A percentile compares a stretch with the other conserved stretches of the same genome.
Evolutionary conservation across 1,284 basidiomycete genomes (phyloP).

Genomic region (Cutaneotrichosporon cutaneum): DNA sequence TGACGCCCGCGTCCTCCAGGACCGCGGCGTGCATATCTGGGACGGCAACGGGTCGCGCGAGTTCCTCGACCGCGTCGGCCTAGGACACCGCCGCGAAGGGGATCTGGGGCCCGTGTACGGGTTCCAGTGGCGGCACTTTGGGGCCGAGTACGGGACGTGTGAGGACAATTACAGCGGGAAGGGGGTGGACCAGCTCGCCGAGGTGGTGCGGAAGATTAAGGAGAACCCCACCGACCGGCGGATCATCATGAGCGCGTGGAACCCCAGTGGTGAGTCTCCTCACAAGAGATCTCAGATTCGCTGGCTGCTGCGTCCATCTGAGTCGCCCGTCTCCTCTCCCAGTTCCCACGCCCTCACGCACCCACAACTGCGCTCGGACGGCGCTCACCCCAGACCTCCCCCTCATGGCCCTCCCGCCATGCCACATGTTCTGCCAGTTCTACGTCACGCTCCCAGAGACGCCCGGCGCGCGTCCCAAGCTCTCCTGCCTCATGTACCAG

Average conservation of each 20-base stretch:
- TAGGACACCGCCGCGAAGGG: slow-evolving; percentile 80
- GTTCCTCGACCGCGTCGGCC: slow-evolving; percentile 80
- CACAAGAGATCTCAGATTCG: background rate
- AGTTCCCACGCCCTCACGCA: too few relatives aligned
- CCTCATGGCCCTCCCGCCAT: slow-evolving; percentile 94
- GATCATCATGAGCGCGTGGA: slow-evolving; percentile 97
- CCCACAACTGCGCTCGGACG: too few relatives aligned
- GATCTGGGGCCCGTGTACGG: slow-evolving; percentile 97
- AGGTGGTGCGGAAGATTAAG: slow-evolving; percentile 88
- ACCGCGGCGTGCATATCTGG: slow-evolving; percentile 94
- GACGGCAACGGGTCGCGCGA: slow-evolving; percentile 90
- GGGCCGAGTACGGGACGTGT: slow-evolving; percentile 80
- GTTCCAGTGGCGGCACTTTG: slow-evolving; percentile 98
- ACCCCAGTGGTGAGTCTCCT: slow-evolving; percentile 77
- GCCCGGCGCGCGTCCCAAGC: slow-evolving; percentile 59
- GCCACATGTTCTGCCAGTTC: slow-evolving; percentile 98
- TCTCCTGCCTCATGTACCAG: slow-evolving; percentile 97
- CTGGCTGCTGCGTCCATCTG: background rate
- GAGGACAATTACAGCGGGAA: slow-evolving; percentile 79
- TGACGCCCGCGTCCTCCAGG: slow-evolving; percentile 70
- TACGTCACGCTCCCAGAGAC: slow-evolving; percentile 78
- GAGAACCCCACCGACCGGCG: slow-evolving; percentile 90
- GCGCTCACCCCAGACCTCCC: slow-evolving; percentile 68
- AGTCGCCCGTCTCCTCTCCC: background rate
- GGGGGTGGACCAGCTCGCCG: slow-evolving; percentile 88